Evolutionary conservation across 164 flowering plant genomes (phyloP), one percentile per base, ranked within the genome.

Genomic region (Paratinospora sagittata): DNA sequence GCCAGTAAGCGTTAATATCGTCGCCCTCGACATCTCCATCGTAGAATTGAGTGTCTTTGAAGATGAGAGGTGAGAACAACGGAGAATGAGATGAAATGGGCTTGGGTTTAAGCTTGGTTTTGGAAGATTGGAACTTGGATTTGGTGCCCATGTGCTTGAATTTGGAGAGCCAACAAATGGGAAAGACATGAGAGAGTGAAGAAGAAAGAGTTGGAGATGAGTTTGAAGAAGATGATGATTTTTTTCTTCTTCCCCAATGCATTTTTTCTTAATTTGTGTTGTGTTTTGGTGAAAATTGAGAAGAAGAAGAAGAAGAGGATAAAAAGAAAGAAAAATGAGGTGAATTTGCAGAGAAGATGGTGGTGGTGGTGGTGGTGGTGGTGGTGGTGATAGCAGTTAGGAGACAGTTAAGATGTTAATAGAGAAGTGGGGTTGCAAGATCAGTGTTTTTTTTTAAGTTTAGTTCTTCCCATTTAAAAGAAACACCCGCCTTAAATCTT

Each of bases 231-330:
- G 58, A 52, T 3, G 73, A 52, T 76, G n/a, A n/a, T n/a, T n/a
- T n/a, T n/a, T 81, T 86, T 75, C 82, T 87, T 70, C 79, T 82
- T 61, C 87, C 85, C 88, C 89, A 86, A 75, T 83, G 85, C 91
- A 90, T 84, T 45, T 27, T 58, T 19, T n/a, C n/a, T n/a, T n/a
- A n/a, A n/a, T n/a, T n/a, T n/a, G n/a, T 13, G 17, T 27, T 63
- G 33, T 14, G 6, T 47, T 6, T 27, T 70, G 69, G 24, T 62
- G 39, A 27, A n/a, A n/a, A n/a, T n/a, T n/a, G n/a, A n/a, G n/a
- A n/a, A n/a, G n/a, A n/a, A n/a, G 60, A n/a, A n/a, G n/a, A 47
- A 57, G 70, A 34, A 33, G 36, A 60, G 23, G 39, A 6, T 60
- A 47, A 72, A 45, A 76, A 70, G 43, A 74, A 52, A 30, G 61